phyloP scores from a whole-genome alignment of 1,139 yeast species.

The Torulaspora globosa region DNA sequence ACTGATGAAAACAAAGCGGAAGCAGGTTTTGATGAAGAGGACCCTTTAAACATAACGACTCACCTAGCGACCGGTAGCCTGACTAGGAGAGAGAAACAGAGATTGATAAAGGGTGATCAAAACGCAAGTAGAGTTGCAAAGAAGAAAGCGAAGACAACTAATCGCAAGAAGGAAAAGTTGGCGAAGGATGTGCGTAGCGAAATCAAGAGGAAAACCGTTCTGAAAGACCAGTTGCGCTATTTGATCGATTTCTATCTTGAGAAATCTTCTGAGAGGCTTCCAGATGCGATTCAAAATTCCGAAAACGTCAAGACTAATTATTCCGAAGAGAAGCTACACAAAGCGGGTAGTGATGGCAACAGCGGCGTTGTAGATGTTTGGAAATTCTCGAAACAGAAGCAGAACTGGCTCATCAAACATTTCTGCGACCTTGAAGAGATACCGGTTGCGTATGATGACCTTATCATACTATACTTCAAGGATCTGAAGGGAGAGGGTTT shows the following conservation, averaged over 20 bases:
- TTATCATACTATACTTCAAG: conserved; percentile 52
- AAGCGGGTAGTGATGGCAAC: conserved; percentile 12
- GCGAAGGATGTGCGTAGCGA: conserved; percentile 62
- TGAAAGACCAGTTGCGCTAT: conserved; percentile 73
- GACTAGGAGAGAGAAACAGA: conserved; percentile 47
- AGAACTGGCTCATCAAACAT: conserved; percentile 83
- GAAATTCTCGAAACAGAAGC: conserved; percentile 94
- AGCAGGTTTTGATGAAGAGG: conserved; percentile 23
- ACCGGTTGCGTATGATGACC: conserved; percentile 47
- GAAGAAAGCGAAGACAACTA: conserved; percentile 33
- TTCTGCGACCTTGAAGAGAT: conserved; percentile 51
- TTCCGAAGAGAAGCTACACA: conserved; percentile 11
- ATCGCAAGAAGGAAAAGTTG: conserved; percentile 64
- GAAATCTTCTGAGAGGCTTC: conserved; percentile 39
- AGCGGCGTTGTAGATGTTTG: conserved; percentile 42
- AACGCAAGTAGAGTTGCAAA: conserved; percentile 34
- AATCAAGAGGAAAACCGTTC: conserved; percentile 30
- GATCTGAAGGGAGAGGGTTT: conserved; percentile 12
- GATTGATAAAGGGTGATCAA: conserved; percentile 40
- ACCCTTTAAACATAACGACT: conserved; percentile 40
- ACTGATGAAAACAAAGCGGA: conserved; percentile 23
- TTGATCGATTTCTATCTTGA: conserved; percentile 62
- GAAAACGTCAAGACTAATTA: conserved; percentile 28
- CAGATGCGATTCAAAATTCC: conserved; percentile 21
- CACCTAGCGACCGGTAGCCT: conserved; percentile 47